Base-by-base conservation (phyloP, 1,284 basidiomycete genomes). In the Athelia sp. region DNA sequence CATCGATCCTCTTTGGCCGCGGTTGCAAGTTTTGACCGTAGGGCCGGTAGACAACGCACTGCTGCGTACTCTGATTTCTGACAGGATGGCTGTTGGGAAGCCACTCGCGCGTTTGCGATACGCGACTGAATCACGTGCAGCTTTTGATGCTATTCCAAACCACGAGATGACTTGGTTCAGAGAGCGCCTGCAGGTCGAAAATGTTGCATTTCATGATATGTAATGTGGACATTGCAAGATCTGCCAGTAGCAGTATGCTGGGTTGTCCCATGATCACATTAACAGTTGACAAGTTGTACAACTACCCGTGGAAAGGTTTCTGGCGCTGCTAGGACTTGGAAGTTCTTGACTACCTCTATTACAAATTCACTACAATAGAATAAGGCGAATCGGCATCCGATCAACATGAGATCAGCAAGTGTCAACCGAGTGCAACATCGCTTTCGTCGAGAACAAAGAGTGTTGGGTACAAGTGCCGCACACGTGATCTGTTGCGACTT, bases 1-100 rank as follows among this genome's bases (percentile, higher is more conserved):
- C 36, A 9, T 40, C 36, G 36, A 40, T n/a, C 36, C 36, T 40
- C 36, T 40, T 17, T 40, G 36, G 36, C 36, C 36, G n/a, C 36
- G 15, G 19, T 40, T 40, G n/a, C 6, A 40, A 40, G n/a, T n/a
- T n/a, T 21, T 40, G n/a, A 40, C 36, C 9, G 36, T 40, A n/a
- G 36, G 19, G 6, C 19, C 36, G 36, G 19, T 6, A 9, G 15
- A 40, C 36, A 40, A 40, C 36, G 36, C 36, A n/a, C n/a, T 40
- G n/a, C 36, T 40, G 6, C 36, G 36, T n/a, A 8, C 36, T n/a
- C 19, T 40, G 15, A 40, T 40, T 8, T 40, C 36, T n/a, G 36
- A 40, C 19, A 40, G 36, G 36, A 40, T 40, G n/a, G 15, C 36
- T 4, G 19, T 40, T 9, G 36, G 36, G 8, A 17, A 4, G 19